Evolutionary conservation across 2,329 filamentous ascomycete species (phyloP), one percentile per base, ranked within the genome.

Genomic region (Fusarium subtropicale): DNA sequence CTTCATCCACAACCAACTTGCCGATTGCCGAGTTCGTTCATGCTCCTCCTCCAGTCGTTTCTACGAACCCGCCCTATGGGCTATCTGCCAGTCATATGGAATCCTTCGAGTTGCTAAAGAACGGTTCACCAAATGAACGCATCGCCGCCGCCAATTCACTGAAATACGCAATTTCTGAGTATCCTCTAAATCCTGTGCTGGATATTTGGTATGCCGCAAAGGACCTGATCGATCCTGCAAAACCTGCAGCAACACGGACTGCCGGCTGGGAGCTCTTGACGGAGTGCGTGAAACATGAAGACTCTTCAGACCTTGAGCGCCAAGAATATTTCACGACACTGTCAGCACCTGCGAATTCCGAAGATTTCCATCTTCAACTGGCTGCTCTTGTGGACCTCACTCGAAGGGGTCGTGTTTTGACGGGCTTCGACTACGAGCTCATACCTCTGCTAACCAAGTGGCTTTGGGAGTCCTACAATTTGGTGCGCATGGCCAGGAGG

Each of bases 341-440:
- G 34, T 86, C 87, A 15, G 83, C 83, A 9, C 79, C 83, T 12
- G 85, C 85, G 30, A 83, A 86, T 64, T 81, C 85, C 1, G 87
- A 90, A 38, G 90, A 92, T 74, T 91, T 91, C 68, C 84, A 89
- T 74, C 78, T 90, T 7, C 90, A 91, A 76, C 84, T 92, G n/a
- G 83, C 84, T 31, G 86, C 89, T 18, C 81, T 92, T 22, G 82
- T 87, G 31, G 86, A 90, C 56, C 80, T 92, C 57, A 89, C 88
- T 3, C 86, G 85, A 39, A 81, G 85, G 56, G 90, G 89, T 26
- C 88, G 88, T 51, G 83, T 89, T 64, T 79, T 92, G 11, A 83
- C 87, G 9, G 89, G 90, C 0, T 91, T 92, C 70, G 88, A 91
- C 69, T 91, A 91, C 75, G 87, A 90, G 30, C 82, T 90, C 9